phyloP scores from a whole-genome alignment of 345 rosid genomes.

The Trapa incisa region DNA sequence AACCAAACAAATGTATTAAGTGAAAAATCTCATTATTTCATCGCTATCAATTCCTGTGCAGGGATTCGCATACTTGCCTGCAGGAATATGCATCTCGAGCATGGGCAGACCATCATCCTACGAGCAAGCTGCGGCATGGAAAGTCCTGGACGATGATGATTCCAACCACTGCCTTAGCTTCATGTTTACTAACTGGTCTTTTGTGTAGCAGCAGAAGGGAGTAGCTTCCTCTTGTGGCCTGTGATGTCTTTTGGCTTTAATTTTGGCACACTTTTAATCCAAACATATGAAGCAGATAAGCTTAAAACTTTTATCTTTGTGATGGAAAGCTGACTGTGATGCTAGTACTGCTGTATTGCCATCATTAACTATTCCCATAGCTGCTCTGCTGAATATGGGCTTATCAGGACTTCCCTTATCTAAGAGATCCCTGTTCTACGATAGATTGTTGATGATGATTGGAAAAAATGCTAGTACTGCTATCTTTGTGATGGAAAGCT shows the following conservation, averaged over 20 bases:
- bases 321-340: not conserved
- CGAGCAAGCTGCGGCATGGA: slow-evolving; percentile 78
- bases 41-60: slow-evolving; percentile 9
- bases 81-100: slow-evolving; percentile 74
- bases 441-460: too few species aligned
- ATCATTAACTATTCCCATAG: not conserved
- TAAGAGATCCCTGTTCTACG: too few species aligned
- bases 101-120: slow-evolving; percentile 82
- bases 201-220: slow-evolving; percentile 28
- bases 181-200: slow-evolving; percentile 84
- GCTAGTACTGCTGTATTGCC: not conserved
- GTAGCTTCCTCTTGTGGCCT: not conserved
- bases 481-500: not conserved
- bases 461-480: too few species aligned
- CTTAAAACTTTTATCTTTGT: not conserved
- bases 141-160: slow-evolving; percentile 67
- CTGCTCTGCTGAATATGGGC: not conserved
- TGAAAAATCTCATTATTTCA: not conserved
- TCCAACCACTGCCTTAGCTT: slow-evolving; percentile 69
- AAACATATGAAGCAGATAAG: not conserved
- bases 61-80: slow-evolving; percentile 68
- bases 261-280: not conserved
- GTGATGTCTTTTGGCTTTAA: not conserved
- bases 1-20: not conserved
- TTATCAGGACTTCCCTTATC: not conserved